Percentiles rank a stretch among this genome's conserved stretches.
Conservation (phyloP, 768 basidiomycete genomes). For the Suillus lakei region DNA sequence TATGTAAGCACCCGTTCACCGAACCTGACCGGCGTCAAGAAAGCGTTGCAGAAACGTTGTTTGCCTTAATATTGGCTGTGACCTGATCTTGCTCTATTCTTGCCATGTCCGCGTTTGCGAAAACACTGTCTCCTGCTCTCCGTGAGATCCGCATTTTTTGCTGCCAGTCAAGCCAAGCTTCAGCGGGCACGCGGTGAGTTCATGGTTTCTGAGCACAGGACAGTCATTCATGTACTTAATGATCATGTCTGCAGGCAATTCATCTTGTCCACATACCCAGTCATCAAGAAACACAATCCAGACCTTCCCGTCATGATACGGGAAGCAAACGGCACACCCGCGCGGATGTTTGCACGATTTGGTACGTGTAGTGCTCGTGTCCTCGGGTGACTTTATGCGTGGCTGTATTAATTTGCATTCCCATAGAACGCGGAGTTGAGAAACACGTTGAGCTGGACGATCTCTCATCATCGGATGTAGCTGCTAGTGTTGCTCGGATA, state of each 20-base stretch:
- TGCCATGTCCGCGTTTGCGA: conserved; percentile 66
- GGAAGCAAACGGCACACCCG: conserved; percentile 79
- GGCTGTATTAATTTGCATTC: conserved; percentile 20
- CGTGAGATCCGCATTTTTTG: conserved; percentile 82
- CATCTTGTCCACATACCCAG: conserved; percentile 72
- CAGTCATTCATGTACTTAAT: conserved; percentile 3
- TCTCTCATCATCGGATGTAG: conserved; percentile 72
- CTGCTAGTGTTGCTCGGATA: conserved; percentile 69
- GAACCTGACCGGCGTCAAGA: conserved; percentile 8
- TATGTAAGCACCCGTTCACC: conserved; percentile 29
- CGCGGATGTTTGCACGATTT: conserved; percentile 83
- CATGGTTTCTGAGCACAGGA: conserved; percentile 2
- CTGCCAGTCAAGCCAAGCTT: conserved; percentile 77
- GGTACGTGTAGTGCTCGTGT: conserved; percentile 54
- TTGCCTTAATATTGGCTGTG: conserved; percentile 11
- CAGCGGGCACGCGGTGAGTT: conserved; percentile 77
- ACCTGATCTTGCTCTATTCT: conserved; percentile 24
- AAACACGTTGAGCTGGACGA: conserved; percentile 81
- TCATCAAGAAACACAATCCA: conserved; percentile 82
- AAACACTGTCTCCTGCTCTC: conserved; percentile 75
- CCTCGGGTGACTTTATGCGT: conserved; percentile 12
- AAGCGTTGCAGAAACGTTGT: conserved; percentile 15
- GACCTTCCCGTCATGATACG: conserved; percentile 85
- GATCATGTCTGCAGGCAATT: conserved; percentile 63
- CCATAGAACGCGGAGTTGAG: conserved; percentile 77